Base-by-base conservation (phyloP, 768 basidiomycete species). In the Kwoniella sp. region DNA sequence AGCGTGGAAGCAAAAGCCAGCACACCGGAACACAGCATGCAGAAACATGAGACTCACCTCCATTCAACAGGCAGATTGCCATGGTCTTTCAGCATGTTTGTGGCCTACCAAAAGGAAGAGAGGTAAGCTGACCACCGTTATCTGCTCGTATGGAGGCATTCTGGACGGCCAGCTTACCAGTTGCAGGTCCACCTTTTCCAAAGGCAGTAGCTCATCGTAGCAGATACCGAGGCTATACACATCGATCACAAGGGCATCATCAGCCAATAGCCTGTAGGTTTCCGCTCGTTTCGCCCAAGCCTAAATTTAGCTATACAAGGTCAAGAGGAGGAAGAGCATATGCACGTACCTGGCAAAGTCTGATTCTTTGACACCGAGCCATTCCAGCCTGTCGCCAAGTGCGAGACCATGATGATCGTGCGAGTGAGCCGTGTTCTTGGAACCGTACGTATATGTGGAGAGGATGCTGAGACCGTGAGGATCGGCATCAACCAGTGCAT, bases 391-490 rank as follows among this genome's bases (percentile, higher is more conserved):
- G 30, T 82, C 79, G 0, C 91, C 86, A 0, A 80, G 47, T 7
- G 86, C 87, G 36, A 96, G 82, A 47, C 83, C 87, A 17, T 80
- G 82, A 27, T 84, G 85, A 77, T 97, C 91, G 2, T 51, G 19
- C 12, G 75, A 71, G 74, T 90, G 90, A 47, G 83, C 83, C 80
- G 92, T 83, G 37, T 81, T 82, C 54, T 78, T 80, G 61, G 92
- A 93, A 10, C 96, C 96, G 70, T 85, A 86, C 64, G 86, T 89
- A 81, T 92, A 97, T 9, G 90, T 89, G 0, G 90, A 89, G 13
- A 93, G 84, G 65, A 99, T 97, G 65, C 95, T 92, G 47, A 98
- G 77, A 1, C 96, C 96, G 77, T 90, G 90, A 0, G 94, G 88
- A 77, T 99, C 96, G 0, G 86, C 88, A 72, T 99, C 96, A 6